These are phyloP conservation scores for Cyclocybe aegerita DNA, from an alignment of 768 basidiomycete genomes.

Conservation along the genomic window DNA sequence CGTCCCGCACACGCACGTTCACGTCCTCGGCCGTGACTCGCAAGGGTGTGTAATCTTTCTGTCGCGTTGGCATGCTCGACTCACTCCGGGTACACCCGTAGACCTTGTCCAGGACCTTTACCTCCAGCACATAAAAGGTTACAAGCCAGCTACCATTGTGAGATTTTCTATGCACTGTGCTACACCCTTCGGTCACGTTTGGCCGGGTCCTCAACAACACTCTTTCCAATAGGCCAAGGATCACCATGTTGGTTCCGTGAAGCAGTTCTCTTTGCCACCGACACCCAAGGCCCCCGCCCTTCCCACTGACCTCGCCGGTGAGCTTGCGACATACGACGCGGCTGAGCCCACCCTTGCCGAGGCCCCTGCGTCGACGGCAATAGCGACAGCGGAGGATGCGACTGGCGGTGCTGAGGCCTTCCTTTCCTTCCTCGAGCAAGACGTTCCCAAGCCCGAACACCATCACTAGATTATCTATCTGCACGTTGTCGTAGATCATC, in stretches of 20 bases:
- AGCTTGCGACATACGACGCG: conserved; percentile 84
- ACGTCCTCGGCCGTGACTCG: conserved; percentile 58
- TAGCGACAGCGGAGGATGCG: conserved; percentile 35
- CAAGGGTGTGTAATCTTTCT: conserved; percentile 51
- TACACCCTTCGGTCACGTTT: background rate
- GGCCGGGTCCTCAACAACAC: background rate
- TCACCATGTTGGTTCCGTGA: conserved; percentile 86
- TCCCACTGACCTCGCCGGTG: conserved; percentile 83
- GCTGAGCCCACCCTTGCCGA: conserved; percentile 63
- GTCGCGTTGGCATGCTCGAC: conserved; percentile 10
- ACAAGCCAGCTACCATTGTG: conserved; percentile 77
- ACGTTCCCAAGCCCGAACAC: conserved; percentile 64
- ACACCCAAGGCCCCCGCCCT: conserved; percentile 74
- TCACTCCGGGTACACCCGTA: conserved; percentile 49
- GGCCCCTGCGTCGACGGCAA: conserved; percentile 30
- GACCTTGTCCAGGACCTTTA: conserved; percentile 95
- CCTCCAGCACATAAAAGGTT: conserved; percentile 83
- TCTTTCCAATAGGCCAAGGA: conserved; percentile 67
- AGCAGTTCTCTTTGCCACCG: conserved; percentile 74
- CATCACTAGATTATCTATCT: conserved; percentile 38
- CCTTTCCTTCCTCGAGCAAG: conserved; percentile 80
- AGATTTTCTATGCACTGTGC: conserved; percentile 28
- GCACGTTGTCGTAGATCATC: conserved; percentile 9
- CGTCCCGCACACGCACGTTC: conserved; percentile 53
- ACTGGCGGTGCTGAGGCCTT: conserved; percentile 71